Conservation (phyloP, 257 asterid species). For the Lycium ferocissimum region DNA sequence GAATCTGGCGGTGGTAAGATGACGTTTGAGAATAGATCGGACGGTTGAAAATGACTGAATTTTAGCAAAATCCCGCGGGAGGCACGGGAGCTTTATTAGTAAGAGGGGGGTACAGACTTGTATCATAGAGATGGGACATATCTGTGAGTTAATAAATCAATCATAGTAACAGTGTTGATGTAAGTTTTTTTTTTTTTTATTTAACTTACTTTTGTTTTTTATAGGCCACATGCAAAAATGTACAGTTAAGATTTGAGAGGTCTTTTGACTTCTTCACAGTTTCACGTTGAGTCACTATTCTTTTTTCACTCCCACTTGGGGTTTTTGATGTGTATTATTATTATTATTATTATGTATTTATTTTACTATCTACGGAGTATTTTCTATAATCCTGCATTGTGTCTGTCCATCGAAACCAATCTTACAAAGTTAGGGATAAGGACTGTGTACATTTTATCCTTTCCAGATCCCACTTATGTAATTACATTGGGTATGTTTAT, state of each 20-base stretch:
- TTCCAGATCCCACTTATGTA: too few species aligned
- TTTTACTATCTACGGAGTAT: too few species aligned
- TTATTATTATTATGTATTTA: too few species aligned
- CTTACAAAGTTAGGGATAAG: too few species aligned
- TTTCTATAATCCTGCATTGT: too few species aligned
- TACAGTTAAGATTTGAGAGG: conserved; percentile 29
- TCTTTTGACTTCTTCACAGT: conserved; percentile 50
- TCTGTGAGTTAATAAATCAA: neutral
- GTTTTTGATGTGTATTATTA: too few species aligned
- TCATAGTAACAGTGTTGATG: conserved; percentile 13
- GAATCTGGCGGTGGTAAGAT: conserved; percentile 26
- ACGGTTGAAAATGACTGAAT: conserved; percentile 36
- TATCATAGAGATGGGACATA: neutral
- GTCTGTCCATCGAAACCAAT: too few species aligned
- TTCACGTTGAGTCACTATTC: neutral
- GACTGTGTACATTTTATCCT: too few species aligned
- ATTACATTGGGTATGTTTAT: too few species aligned
- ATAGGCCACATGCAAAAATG: conserved; percentile 30
- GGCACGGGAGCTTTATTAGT: conserved; percentile 62
- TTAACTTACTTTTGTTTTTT: too few species aligned
- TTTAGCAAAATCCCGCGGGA: conserved; percentile 65
- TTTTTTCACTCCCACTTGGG: neutral
- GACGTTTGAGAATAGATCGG: conserved; percentile 41
- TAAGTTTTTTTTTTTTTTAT: neutral
- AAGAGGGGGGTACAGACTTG: neutral